phyloP scores from a whole-genome alignment of 192 early-diverging fungal genomes.

The Tieghemiomyces parasiticus region DNA sequence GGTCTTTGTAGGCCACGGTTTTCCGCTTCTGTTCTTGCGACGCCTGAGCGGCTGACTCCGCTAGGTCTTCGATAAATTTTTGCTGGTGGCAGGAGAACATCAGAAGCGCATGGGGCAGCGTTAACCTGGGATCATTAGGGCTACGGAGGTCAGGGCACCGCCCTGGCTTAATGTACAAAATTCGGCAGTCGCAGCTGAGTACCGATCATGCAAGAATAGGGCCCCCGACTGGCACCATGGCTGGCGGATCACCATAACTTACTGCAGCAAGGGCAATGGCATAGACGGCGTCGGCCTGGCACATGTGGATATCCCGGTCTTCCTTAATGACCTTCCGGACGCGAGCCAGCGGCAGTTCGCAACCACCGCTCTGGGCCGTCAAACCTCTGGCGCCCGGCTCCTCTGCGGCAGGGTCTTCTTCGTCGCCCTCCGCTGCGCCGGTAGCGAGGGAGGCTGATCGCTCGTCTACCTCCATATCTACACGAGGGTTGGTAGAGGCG shows the following conservation, averaged over 20 bases:
- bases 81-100: neutral
- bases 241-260: neutral
- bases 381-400: no score
- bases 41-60: neutral
- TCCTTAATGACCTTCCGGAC: constrained; percentile 3
- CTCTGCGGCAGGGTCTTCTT: no score
- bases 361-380: no score
- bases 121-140: neutral
- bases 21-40: neutral
- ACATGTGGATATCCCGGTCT: constrained; percentile 4
- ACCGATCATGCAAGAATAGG: neutral
- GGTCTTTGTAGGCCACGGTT: constrained; percentile 7
- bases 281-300: neutral
- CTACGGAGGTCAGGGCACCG: neutral
- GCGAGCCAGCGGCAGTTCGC: no score
- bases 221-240: neutral
- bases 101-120: neutral
- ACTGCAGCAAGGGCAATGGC: constrained; percentile 7
- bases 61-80: neutral
- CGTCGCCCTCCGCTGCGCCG: no score
- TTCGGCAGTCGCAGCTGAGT: neutral
- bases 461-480: no score
- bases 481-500: no score
- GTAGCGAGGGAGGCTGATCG: no score
- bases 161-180: neutral